Conservation (phyloP, 148 eudicot species). For the Fagopyrum homotropicum region DNA sequence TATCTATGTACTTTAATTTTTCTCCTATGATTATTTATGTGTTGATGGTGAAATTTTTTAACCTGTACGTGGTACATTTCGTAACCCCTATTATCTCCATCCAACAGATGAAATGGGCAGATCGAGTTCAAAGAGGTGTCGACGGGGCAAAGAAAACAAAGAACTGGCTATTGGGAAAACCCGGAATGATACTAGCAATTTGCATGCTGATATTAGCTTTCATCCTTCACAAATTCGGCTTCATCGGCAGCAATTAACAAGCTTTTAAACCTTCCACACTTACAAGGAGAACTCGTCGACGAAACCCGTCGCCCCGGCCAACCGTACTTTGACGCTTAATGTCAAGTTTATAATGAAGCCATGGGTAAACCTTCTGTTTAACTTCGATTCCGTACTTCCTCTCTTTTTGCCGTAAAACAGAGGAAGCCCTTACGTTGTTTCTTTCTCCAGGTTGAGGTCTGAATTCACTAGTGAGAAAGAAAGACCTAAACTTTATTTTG, state of each 20-base stretch:
- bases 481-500: background rate
- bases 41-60: too few relatives aligned
- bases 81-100: constrained; percentile 9
- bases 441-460: background rate
- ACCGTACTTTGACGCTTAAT: background rate
- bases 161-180: constrained; percentile 85
- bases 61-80: background rate
- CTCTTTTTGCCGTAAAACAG: background rate
- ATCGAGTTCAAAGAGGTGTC: constrained; percentile 74
- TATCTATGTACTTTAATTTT: too few relatives aligned
- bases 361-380: background rate
- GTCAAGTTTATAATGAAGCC: background rate
- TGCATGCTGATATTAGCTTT: constrained; percentile 71
- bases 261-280: background rate
- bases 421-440: background rate
- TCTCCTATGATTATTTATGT: too few relatives aligned
- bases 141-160: constrained; percentile 77
- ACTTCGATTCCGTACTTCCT: background rate
- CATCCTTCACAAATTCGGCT: constrained; percentile 78
- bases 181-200: constrained; percentile 76
- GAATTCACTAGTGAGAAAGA: background rate
- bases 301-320: background rate
- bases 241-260: constrained; percentile 44
- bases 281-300: background rate
- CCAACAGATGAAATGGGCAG: constrained; percentile 91